phyloP scores from a whole-genome alignment of 2,329 filamentous ascomycete species.

The Aspergillus aculeatus region DNA sequence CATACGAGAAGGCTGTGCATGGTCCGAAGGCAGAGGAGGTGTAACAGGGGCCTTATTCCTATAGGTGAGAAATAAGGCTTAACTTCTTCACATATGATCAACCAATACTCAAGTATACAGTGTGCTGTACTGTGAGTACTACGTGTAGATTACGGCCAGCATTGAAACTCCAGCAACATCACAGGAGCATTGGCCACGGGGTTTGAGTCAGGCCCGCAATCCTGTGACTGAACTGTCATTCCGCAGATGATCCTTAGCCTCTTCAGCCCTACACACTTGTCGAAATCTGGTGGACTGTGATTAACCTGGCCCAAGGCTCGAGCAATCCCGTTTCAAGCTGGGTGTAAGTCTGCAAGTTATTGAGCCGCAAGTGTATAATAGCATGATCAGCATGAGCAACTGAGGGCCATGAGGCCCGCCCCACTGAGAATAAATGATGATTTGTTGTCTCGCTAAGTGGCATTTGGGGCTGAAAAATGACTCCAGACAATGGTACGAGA shows the following conservation, averaged over 20 bases:
- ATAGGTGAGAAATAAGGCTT: neutral
- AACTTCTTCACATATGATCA: too few relatives aligned
- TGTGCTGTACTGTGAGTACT: too few relatives aligned
- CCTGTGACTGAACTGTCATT: neutral
- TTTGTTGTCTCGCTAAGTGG: neutral
- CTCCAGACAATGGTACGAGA: neutral
- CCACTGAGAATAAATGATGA: neutral
- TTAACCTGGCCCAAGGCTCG: neutral
- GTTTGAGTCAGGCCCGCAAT: neutral
- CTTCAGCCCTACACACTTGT: neutral
- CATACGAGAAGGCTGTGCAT: slow-evolving; percentile 22
- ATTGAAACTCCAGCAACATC: neutral
- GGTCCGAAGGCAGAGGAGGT: slow-evolving; percentile 5
- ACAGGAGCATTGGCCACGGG: neutral
- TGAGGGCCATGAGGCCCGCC: neutral
- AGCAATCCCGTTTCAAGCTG: neutral
- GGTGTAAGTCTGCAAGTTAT: neutral
- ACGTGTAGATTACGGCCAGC: neutral
- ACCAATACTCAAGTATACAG: too few relatives aligned
- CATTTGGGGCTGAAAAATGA: neutral
- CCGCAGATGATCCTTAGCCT: neutral
- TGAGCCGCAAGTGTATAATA: neutral
- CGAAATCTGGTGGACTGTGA: neutral
- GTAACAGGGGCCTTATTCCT: neutral
- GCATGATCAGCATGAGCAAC: neutral